Evolutionary conservation across 805 yeast genomes (phyloP).

Genomic region (Candida ortonii): DNA sequence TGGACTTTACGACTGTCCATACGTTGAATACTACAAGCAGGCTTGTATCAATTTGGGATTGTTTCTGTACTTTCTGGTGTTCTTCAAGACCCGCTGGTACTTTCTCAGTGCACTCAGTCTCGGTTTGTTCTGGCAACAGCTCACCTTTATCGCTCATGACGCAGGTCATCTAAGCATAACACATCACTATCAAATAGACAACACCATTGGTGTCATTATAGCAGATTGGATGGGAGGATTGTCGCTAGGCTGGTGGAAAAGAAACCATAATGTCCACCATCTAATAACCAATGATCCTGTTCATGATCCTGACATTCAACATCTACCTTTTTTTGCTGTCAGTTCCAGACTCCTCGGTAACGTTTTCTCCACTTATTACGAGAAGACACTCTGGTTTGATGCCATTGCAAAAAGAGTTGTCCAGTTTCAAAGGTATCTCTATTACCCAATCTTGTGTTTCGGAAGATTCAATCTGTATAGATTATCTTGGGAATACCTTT

Average conservation of each 20-base stretch:
- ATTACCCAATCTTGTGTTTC: constrained; percentile 76
- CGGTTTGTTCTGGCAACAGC: constrained; percentile 86
- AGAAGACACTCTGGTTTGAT: constrained; percentile 65
- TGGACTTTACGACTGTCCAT: constrained; percentile 71
- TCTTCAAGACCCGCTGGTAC: constrained; percentile 46
- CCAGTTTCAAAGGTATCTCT: constrained; percentile 64
- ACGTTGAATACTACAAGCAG: constrained; percentile 71
- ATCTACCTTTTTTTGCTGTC: constrained; percentile 87
- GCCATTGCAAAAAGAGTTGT: constrained; percentile 54
- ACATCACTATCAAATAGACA: constrained; percentile 75
- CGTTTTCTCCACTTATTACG: constrained; percentile 79
- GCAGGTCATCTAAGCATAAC: constrained; percentile 85
- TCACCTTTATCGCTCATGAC: constrained; percentile 85
- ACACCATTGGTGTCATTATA: constrained; percentile 64
- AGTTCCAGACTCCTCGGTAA: constrained; percentile 64
- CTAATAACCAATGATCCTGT: constrained; percentile 88
- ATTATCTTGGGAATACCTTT: constrained; percentile 72
- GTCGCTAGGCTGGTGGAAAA: constrained; percentile 92
- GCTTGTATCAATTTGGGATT: constrained; percentile 55
- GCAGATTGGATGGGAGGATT: constrained; percentile 87
- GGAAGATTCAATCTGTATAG: constrained; percentile 85
- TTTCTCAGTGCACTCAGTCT: constrained; percentile 58
- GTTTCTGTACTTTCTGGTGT: constrained; percentile 46
- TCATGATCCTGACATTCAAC: constrained; percentile 94
- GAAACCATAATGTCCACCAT: constrained; percentile 93